Percentiles rank a stretch among this genome's conserved stretches.
phyloP scores from a whole-genome alignment of 768 basidiomycete species.

The Suillus decipiens region DNA sequence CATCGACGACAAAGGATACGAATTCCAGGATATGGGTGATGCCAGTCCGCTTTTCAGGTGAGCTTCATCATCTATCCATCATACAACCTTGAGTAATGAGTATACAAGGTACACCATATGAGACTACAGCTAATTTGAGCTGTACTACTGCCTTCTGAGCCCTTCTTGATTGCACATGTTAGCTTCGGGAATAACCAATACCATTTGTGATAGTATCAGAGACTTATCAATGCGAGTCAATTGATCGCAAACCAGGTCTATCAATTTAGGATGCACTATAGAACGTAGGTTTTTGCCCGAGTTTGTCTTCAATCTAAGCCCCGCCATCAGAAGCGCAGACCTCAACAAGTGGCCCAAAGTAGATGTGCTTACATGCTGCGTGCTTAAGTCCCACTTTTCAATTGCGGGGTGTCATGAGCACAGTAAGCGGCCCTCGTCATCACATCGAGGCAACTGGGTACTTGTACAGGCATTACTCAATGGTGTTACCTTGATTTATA shows the following conservation, averaged over 20 bases:
- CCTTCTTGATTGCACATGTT: not conserved
- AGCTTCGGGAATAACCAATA: not conserved
- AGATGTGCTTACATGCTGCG: too few species aligned
- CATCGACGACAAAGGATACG: slow-evolving; percentile 36
- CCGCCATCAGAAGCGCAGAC: too few species aligned
- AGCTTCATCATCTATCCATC: not conserved
- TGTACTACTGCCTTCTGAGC: too few species aligned
- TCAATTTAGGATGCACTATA: not conserved
- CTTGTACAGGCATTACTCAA: too few species aligned
- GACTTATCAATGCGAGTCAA: too few species aligned
- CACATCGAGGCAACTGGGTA: too few species aligned
- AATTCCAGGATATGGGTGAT: slow-evolving; percentile 52
- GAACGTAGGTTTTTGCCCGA: not conserved
- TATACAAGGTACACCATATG: not conserved
- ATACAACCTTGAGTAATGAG: not conserved
- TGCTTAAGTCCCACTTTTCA: too few species aligned
- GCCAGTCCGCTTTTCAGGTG: slow-evolving; percentile 57
- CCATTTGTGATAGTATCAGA: not conserved
- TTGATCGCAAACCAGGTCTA: not conserved
- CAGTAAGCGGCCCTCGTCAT: too few species aligned
- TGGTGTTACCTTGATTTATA: too few species aligned
- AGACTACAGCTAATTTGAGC: not conserved
- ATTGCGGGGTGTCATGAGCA: too few species aligned
- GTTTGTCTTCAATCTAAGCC: too few species aligned
- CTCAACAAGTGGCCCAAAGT: too few species aligned